phyloP scores from a whole-genome alignment of 306 rosid species.

The Dryas drummondii region DNA sequence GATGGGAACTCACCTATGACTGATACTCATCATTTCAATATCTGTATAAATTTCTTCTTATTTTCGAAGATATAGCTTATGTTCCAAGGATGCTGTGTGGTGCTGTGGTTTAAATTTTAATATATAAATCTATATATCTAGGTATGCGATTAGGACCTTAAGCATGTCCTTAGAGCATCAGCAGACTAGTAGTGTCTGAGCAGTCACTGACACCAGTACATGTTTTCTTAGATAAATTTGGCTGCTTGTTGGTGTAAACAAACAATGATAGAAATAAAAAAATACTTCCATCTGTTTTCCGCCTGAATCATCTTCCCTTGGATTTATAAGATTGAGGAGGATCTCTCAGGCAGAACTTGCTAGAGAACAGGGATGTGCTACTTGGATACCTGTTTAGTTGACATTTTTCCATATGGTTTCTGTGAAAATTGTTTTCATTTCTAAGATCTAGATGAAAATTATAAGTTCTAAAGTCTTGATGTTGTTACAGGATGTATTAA shows the following conservation, averaged over 20 bases:
- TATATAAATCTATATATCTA: background rate
- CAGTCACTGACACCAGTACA: no score
- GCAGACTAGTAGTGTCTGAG: no score
- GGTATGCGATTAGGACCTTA: background rate
- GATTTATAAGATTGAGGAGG: no score
- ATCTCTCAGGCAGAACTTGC: no score
- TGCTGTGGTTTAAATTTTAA: background rate
- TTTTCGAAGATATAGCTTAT: background rate
- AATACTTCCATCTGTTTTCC: background rate
- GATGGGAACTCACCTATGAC: background rate
- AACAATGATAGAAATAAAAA: no score
- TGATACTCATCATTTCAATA: background rate
- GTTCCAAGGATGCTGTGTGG: background rate
- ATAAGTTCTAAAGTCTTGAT: no score
- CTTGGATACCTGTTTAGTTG: no score
- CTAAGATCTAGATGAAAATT: no score
- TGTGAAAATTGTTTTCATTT: no score
- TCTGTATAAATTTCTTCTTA: conserved; percentile 3
- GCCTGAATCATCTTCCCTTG: background rate
- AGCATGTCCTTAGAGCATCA: background rate
- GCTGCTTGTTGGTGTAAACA: background rate
- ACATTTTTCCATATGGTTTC: no score
- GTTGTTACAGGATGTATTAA: no score
- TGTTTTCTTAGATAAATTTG: background rate
- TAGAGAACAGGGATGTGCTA: no score